These are phyloP conservation scores for Aspergillus bertholletiae DNA, from an alignment of 495 filamentous ascomycete genomes.

Conservation along the genomic window DNA sequence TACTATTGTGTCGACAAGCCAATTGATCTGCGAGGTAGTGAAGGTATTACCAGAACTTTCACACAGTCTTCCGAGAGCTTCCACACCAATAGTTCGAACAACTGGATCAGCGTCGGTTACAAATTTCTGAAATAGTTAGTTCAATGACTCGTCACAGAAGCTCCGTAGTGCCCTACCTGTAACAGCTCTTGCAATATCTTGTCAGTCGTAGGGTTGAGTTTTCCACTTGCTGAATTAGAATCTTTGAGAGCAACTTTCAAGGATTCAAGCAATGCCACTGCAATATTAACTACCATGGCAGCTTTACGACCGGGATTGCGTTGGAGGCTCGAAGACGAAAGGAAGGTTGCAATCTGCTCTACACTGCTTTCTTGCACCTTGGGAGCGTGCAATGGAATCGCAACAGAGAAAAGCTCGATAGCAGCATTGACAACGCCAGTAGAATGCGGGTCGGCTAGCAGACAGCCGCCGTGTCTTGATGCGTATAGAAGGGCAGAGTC, in stretches of 20 bases:
- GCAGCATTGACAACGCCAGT: conserved; percentile 94
- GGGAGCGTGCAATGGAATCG: conserved; percentile 78
- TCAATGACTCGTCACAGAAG: neutral
- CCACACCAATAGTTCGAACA: conserved; percentile 79
- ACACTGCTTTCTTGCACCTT: conserved; percentile 95
- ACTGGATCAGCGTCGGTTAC: conserved; percentile 79
- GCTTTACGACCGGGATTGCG: conserved; percentile 84
- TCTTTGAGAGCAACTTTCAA: conserved; percentile 83
- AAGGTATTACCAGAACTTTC: conserved; percentile 83
- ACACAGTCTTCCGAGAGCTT: conserved; percentile 87
- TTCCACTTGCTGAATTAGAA: conserved; percentile 65
- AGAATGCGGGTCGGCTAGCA: conserved; percentile 73
- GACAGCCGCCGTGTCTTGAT: conserved; percentile 36
- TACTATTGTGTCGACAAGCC: conserved; percentile 90
- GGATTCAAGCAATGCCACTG: conserved; percentile 72
- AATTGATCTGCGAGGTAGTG: conserved; percentile 84
- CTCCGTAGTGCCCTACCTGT: conserved; percentile 40
- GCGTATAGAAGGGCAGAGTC: conserved; percentile 83
- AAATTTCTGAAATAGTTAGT: conserved; percentile 51
- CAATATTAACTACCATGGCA: conserved; percentile 87
- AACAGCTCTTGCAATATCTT: conserved; percentile 83
- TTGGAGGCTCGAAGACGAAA: conserved; percentile 74
- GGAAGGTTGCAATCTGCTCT: conserved; percentile 84
- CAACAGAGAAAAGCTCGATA: conserved; percentile 86
- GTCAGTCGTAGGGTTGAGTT: conserved; percentile 74